A percentile compares a stretch with the other conserved stretches of the same genome.
Evolutionary conservation across 2,329 filamentous ascomycete species (phyloP).

Genomic region (Hymenoscyphus infarciens): DNA sequence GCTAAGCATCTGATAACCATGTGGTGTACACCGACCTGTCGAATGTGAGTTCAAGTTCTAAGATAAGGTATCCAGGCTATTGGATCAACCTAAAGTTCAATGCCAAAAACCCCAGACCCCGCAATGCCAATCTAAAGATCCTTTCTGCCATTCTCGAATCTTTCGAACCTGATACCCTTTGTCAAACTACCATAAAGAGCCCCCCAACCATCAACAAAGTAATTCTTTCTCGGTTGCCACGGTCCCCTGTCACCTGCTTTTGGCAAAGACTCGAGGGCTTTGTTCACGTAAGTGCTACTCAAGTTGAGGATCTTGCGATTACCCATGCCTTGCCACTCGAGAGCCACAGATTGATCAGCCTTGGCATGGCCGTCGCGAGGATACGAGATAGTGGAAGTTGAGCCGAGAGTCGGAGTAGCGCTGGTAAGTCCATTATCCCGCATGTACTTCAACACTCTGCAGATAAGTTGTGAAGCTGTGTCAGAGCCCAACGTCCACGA

Average conservation of each 20-base stretch:
- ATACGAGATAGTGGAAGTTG: not conserved
- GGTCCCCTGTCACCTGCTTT: slow-evolving; percentile 26
- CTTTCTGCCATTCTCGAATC: not conserved
- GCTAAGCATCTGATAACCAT: no score
- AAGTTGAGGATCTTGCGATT: slow-evolving; percentile 13
- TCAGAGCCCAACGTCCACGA: slow-evolving; percentile 67
- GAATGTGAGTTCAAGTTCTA: not conserved
- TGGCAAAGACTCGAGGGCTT: slow-evolving; percentile 17
- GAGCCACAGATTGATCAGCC: slow-evolving; percentile 1
- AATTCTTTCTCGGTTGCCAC: slow-evolving; percentile 31
- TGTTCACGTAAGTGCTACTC: slow-evolving; percentile 19
- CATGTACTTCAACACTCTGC: slow-evolving; percentile 33
- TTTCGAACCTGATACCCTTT: slow-evolving; percentile 25
- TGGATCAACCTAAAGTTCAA: not conserved
- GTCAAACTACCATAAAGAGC: slow-evolving; percentile 29
- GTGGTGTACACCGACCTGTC: no score
- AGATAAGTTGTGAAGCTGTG: slow-evolving; percentile 26
- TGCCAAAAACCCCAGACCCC: not conserved
- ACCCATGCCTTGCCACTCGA: slow-evolving; percentile 9
- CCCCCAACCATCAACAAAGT: slow-evolving; percentile 33
- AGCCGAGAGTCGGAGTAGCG: slow-evolving; percentile 18
- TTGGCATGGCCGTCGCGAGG: not conserved
- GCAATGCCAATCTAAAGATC: not conserved
- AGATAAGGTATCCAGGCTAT: not conserved
- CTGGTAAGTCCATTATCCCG: slow-evolving; percentile 17